Conservation (phyloP, 2,329 filamentous ascomycete species). For the Aureobasidium sp. region DNA sequence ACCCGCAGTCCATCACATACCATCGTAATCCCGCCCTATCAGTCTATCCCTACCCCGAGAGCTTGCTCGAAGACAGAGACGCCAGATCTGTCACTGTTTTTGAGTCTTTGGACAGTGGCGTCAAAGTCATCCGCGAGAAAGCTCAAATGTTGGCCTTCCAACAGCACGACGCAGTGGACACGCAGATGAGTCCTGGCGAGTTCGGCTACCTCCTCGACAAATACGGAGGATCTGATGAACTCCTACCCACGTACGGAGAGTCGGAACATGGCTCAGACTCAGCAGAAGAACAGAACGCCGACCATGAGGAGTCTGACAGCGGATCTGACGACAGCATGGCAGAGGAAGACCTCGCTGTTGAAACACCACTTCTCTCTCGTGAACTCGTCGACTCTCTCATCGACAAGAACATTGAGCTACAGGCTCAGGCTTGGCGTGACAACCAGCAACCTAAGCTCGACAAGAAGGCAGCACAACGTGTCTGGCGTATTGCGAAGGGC, state of each 20-base stretch:
- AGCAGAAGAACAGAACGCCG: neutral
- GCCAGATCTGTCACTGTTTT: slow-evolving; percentile 26
- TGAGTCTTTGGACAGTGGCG: slow-evolving; percentile 16
- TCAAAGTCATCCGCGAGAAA: slow-evolving; percentile 24
- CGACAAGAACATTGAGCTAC: slow-evolving; percentile 43
- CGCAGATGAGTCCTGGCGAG: neutral
- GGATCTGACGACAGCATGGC: slow-evolving; percentile 33
- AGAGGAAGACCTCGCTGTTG: neutral
- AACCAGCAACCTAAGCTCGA: slow-evolving; percentile 49
- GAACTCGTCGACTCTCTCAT: slow-evolving; percentile 33
- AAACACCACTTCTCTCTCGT: neutral
- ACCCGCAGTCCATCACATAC: neutral
- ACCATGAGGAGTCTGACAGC: slow-evolving; percentile 23
- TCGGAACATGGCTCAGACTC: slow-evolving; percentile 31
- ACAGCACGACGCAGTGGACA: neutral
- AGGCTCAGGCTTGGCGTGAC: slow-evolving; percentile 50
- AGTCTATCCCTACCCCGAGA: slow-evolving; percentile 26
- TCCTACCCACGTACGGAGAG: slow-evolving; percentile 39
- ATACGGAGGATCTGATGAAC: slow-evolving; percentile 14
- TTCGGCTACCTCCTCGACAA: slow-evolving; percentile 24
- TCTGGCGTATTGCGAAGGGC: slow-evolving; percentile 54
- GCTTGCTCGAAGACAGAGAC: neutral
- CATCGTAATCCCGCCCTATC: slow-evolving; percentile 21
- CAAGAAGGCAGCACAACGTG: slow-evolving; percentile 47
- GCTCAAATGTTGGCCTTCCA: slow-evolving; percentile 13